phyloP scores from a whole-genome alignment of 306 rosid species.

The Calophaca sinica region DNA sequence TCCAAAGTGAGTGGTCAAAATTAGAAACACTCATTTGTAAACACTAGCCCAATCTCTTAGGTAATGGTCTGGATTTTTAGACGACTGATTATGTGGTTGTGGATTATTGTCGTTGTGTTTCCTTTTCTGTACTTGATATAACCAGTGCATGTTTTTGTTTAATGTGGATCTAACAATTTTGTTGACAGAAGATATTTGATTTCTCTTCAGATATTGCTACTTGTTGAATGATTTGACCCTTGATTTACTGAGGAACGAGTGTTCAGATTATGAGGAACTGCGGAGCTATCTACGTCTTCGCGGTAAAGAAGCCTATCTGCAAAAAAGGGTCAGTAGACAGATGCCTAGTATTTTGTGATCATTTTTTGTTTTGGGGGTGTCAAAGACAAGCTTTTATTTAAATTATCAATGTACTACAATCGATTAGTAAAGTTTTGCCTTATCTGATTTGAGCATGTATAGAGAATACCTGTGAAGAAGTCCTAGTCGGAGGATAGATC shows the following conservation, averaged over 20 bases:
- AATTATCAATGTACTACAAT: no score
- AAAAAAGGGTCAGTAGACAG: conserved; percentile 81
- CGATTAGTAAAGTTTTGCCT: background rate
- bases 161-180: conserved; percentile 29
- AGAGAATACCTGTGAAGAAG: background rate
- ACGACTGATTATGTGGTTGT: background rate
- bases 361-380: background rate
- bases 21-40: background rate
- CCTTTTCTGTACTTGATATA: background rate
- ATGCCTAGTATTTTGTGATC: background rate
- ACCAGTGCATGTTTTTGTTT: conserved; percentile 30
- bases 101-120: background rate
- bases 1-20: background rate
- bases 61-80: no score
- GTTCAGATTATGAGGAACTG: conserved; percentile 74
- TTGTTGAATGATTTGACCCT: conserved; percentile 85
- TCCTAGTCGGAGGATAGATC: conserved; percentile 9
- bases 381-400: conserved; percentile 16
- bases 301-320: conserved; percentile 87
- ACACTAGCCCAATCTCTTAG: background rate
- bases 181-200: conserved; percentile 37
- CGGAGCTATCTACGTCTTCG: conserved; percentile 71
- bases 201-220: conserved; percentile 81
- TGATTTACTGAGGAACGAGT: conserved; percentile 69
- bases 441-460: background rate